These are phyloP conservation scores for Lodderomyces beijingensis DNA, from an alignment of 1,139 yeast species.

Conservation along the genomic window DNA sequence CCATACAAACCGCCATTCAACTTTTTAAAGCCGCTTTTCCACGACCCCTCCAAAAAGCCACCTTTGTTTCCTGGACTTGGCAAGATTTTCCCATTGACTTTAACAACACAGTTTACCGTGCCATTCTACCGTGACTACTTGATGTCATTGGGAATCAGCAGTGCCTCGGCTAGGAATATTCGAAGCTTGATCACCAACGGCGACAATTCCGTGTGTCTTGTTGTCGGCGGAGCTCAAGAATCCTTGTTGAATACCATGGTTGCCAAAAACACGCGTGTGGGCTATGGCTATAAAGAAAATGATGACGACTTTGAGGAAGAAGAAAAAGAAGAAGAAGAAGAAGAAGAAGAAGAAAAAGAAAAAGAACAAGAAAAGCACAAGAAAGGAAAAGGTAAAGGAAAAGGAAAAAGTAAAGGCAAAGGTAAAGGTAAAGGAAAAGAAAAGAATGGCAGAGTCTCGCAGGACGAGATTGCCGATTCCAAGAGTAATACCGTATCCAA, in stretches of 20 bases:
- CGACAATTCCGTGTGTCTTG: conserved; percentile 77
- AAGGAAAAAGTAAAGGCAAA: background rate
- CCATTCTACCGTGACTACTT: conserved; percentile 89
- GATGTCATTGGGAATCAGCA: conserved; percentile 74
- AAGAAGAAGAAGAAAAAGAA: conserved; percentile 10
- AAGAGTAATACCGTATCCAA: background rate
- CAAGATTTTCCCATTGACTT: conserved; percentile 69
- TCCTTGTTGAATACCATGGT: conserved; percentile 54
- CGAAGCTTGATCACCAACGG: conserved; percentile 58
- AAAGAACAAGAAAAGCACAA: conserved; percentile 17
- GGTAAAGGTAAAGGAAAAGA: background rate
- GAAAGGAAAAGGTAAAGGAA: background rate
- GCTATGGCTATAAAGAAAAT: conserved; percentile 46
- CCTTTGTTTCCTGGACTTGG: conserved; percentile 76
- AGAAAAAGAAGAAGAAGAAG: conserved; percentile 6
- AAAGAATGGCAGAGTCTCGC: background rate
- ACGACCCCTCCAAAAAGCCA: conserved; percentile 39
- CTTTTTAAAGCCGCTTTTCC: conserved; percentile 47
- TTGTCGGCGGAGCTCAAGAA: conserved; percentile 95
- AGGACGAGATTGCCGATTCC: background rate
- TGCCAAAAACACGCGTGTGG: conserved; percentile 29
- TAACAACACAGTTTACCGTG: conserved; percentile 78
- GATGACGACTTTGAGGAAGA: conserved; percentile 9
- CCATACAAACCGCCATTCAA: conserved; percentile 46
- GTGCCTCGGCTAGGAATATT: conserved; percentile 78